A percentile compares a stretch with the other conserved stretches of the same genome.
Evolutionary conservation across 768 basidiomycete genomes (phyloP).

Genomic region (Pisolithus microcarpus): DNA sequence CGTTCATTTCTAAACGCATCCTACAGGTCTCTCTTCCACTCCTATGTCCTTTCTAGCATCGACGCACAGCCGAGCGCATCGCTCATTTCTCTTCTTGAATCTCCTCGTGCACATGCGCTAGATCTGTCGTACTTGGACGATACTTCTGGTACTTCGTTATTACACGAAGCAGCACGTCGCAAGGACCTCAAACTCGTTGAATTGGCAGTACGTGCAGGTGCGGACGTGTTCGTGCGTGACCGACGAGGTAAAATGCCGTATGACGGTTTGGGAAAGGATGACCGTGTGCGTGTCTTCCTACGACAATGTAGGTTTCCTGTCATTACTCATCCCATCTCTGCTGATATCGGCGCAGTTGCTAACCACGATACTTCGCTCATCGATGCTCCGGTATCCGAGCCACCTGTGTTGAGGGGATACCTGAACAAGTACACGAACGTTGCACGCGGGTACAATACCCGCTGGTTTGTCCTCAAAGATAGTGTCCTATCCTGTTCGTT

Average conservation of each 20-base stretch:
- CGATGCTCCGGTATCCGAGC: slow-evolving; percentile 40
- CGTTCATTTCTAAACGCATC: slow-evolving; percentile 67
- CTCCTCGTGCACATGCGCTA: slow-evolving; percentile 60
- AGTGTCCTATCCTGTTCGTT: slow-evolving; percentile 78
- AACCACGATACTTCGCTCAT: slow-evolving; percentile 76
- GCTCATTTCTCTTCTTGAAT: slow-evolving; percentile 54
- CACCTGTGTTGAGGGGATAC: slow-evolving; percentile 66
- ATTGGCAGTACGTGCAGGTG: slow-evolving; percentile 77
- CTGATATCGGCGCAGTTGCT: slow-evolving; percentile 42
- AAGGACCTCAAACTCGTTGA: slow-evolving; percentile 79
- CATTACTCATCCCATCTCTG: neutral
- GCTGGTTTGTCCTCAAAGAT: slow-evolving; percentile 89
- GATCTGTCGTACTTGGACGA: slow-evolving; percentile 80
- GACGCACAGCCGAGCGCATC: slow-evolving; percentile 34
- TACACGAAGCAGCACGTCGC: slow-evolving; percentile 82
- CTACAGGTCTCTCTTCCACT: slow-evolving; percentile 64
- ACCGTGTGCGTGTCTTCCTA: slow-evolving; percentile 74
- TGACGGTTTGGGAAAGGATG: slow-evolving; percentile 70
- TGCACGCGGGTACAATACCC: slow-evolving; percentile 78
- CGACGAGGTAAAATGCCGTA: slow-evolving; percentile 61
- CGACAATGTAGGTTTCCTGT: slow-evolving; percentile 59
- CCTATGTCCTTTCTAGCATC: slow-evolving; percentile 60
- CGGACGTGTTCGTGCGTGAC: slow-evolving; percentile 84
- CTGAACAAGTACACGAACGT: slow-evolving; percentile 92
- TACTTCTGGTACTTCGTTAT: slow-evolving; percentile 63